Evolutionary conservation across 2,329 filamentous ascomycete genomes (phyloP).

Genomic region (Penicillium corylophilum): DNA sequence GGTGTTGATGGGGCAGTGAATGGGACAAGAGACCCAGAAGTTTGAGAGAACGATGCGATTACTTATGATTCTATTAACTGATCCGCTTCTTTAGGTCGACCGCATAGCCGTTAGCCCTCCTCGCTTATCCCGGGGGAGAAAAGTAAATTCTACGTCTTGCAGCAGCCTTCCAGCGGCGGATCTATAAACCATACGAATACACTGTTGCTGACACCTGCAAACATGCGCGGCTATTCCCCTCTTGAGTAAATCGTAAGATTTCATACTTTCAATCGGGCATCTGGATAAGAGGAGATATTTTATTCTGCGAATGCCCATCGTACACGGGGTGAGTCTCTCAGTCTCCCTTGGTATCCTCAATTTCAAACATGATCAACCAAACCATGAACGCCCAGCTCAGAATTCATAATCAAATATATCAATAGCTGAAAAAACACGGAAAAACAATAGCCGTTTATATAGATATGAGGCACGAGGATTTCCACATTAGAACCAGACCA

Average conservation of each 20-base stretch:
- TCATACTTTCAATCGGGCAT: background rate
- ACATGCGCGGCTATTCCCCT: too few relatives aligned
- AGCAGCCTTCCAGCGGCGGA: too few relatives aligned
- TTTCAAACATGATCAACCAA: background rate
- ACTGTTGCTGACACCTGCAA: too few relatives aligned
- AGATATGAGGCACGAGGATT: too few relatives aligned
- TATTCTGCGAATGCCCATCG: background rate
- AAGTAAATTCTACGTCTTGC: too few relatives aligned
- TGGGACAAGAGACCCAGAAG: too few relatives aligned
- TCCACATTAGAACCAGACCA: background rate
- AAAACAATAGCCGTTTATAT: too few relatives aligned
- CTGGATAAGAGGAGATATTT: background rate
- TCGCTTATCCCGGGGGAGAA: too few relatives aligned
- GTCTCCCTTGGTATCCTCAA: background rate
- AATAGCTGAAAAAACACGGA: background rate
- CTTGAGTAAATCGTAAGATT: background rate
- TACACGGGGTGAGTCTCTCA: background rate
- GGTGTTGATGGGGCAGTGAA: background rate
- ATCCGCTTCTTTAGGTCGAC: background rate
- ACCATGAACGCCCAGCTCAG: background rate
- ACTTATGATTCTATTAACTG: background rate
- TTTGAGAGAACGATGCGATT: too few relatives aligned
- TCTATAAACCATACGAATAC: too few relatives aligned
- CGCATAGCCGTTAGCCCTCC: too few relatives aligned
- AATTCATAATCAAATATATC: background rate